Conservation (phyloP, 768 basidiomycete genomes). For the Collybia sp. region DNA sequence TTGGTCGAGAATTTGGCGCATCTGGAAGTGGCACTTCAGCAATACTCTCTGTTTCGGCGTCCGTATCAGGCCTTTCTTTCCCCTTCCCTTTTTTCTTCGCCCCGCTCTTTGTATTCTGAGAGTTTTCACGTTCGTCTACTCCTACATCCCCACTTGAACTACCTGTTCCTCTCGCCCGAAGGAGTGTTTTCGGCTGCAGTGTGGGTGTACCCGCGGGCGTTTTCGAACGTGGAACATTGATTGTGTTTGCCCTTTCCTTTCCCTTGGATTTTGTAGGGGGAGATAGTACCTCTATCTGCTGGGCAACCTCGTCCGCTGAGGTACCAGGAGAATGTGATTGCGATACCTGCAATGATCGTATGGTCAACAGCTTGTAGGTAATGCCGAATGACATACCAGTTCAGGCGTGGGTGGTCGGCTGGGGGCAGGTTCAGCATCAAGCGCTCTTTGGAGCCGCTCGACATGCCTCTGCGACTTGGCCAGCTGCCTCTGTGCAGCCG, state of each 20-base stretch:
- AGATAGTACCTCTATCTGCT: too few relatives aligned
- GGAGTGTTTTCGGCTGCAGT: not conserved
- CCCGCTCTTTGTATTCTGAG: constrained; percentile 4
- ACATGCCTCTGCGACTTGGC: constrained; percentile 36
- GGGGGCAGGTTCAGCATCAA: constrained; percentile 33
- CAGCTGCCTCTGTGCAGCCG: constrained; percentile 27
- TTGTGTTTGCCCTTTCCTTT: not conserved
- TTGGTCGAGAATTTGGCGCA: constrained; percentile 1
- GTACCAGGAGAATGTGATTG: too few relatives aligned
- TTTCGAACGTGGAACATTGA: not conserved
- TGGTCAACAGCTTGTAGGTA: too few relatives aligned
- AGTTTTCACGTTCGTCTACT: not conserved
- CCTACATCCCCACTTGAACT: not conserved
- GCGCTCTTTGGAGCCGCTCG: constrained; percentile 37
- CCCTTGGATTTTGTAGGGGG: too few relatives aligned
- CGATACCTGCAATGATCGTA: too few relatives aligned
- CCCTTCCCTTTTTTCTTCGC: constrained; percentile 14
- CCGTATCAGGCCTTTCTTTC: constrained; percentile 13
- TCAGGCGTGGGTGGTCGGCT: constrained; percentile 21
- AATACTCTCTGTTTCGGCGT: constrained; percentile 10
- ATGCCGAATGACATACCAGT: constrained; percentile 9
- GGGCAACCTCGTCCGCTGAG: too few relatives aligned
- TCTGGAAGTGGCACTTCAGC: constrained; percentile 12
- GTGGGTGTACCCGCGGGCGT: constrained; percentile 2
- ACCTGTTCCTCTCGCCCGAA: not conserved